Evolutionary conservation across 2,329 filamentous ascomycete genomes (phyloP).

Genomic region (Rhynchosporium agropyri): DNA sequence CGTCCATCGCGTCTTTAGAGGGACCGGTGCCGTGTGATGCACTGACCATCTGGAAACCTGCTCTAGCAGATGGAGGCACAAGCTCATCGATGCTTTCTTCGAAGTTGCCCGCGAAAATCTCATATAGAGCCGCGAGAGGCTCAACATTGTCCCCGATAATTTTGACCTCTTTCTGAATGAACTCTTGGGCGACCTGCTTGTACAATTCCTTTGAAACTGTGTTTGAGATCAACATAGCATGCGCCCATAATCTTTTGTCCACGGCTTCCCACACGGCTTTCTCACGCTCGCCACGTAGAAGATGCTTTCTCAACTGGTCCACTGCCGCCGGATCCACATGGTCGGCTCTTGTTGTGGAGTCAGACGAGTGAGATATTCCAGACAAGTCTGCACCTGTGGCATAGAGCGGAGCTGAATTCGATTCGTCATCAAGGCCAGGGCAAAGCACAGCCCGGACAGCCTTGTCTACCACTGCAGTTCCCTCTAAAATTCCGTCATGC

Average conservation of each 20-base stretch:
- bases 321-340: slow-evolving; percentile 69
- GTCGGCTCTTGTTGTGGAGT: slow-evolving; percentile 57
- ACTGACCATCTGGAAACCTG: slow-evolving; percentile 88
- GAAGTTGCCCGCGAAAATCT: slow-evolving; percentile 89
- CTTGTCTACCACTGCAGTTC: slow-evolving; percentile 69
- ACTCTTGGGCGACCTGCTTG: slow-evolving; percentile 93
- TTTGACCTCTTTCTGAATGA: slow-evolving; percentile 93
- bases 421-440: slow-evolving; percentile 51
- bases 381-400: slow-evolving; percentile 46
- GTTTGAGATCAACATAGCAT: slow-evolving; percentile 86
- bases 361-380: slow-evolving; percentile 44
- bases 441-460: slow-evolving; percentile 75
- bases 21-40: slow-evolving; percentile 64
- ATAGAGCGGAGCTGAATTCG: slow-evolving; percentile 39
- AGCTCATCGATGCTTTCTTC: slow-evolving; percentile 96
- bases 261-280: slow-evolving; percentile 92
- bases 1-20: slow-evolving; percentile 75
- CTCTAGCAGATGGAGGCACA: slow-evolving; percentile 87
- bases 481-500: slow-evolving; percentile 80
- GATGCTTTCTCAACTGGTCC: slow-evolving; percentile 70
- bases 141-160: slow-evolving; percentile 78
- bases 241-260: slow-evolving; percentile 92
- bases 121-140: slow-evolving; percentile 87
- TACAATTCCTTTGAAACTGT: slow-evolving; percentile 80
- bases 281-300: slow-evolving; percentile 82